Conservation (phyloP, 2,329 filamentous ascomycete species). For the Sordariomycetes sp. region DNA sequence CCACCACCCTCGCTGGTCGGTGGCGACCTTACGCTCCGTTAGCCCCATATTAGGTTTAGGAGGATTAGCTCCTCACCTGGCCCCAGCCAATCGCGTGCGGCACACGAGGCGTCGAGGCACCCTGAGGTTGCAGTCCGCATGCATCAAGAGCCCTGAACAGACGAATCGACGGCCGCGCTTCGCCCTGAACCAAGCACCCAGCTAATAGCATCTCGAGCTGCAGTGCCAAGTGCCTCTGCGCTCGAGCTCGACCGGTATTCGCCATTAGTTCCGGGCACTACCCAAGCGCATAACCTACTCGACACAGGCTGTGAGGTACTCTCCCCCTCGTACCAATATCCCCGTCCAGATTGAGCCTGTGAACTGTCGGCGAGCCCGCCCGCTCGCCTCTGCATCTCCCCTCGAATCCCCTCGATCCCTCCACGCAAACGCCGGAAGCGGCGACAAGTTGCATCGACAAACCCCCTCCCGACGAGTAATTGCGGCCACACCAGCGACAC, state of each 20-base stretch:
- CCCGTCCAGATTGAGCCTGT: neutral
- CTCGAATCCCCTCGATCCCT: neutral
- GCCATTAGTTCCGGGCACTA: neutral
- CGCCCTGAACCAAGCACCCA: neutral
- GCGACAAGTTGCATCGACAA: neutral
- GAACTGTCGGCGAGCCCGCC: neutral
- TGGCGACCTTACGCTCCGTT: neutral
- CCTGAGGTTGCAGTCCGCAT: neutral
- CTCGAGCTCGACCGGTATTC: neutral
- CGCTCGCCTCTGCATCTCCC: neutral
- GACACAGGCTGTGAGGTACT: too few relatives aligned
- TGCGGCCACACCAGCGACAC: neutral
- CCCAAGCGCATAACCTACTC: neutral
- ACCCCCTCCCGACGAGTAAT: neutral
- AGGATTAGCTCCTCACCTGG: neutral
- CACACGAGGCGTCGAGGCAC: neutral
- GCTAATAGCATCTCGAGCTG: neutral
- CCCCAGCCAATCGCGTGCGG: neutral
- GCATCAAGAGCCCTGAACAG: neutral
- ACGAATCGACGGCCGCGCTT: neutral
- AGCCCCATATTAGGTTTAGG: neutral
- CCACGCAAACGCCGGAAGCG: neutral
- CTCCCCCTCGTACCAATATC: neutral
- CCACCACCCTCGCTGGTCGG: neutral
- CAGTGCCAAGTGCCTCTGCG: neutral